These are phyloP conservation scores for Tribonema minus DNA, from an alignment of 108 stramenopile species.

Conservation along the genomic window DNA sequence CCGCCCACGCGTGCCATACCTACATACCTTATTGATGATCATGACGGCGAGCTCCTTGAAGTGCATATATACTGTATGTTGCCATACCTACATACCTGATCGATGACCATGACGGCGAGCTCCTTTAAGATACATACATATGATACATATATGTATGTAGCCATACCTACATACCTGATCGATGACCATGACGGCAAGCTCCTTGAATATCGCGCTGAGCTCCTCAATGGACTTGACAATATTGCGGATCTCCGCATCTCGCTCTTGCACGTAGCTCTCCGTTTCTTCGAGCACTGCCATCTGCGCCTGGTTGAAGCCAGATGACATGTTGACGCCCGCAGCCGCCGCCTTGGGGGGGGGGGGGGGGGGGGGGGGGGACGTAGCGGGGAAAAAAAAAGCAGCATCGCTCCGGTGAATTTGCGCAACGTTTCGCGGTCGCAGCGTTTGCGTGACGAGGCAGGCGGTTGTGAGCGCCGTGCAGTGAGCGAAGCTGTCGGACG, in stretches of 20 bases:
- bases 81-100: not conserved
- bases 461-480: too few species aligned
- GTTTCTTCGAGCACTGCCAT: constrained; percentile 55
- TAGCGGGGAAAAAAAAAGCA: too few species aligned
- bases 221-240: constrained; percentile 93
- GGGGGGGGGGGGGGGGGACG: too few species aligned
- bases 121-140: not conserved
- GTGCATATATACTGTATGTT: not conserved
- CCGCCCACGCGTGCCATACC: too few species aligned
- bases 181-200: constrained; percentile 96
- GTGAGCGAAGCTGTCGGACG: too few species aligned
- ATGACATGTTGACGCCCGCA: not conserved
- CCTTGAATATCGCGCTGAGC: constrained; percentile 93
- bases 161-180: constrained; percentile 65
- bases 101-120: not conserved
- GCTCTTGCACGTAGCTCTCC: constrained; percentile 46
- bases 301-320: constrained; percentile 62
- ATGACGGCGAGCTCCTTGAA: not conserved
- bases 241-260: constrained; percentile 62
- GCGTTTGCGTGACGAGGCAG: too few species aligned
- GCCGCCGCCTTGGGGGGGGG: too few species aligned
- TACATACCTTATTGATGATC: too few species aligned
- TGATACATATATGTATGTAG: not conserved
- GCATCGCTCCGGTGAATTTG: too few species aligned
- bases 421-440: too few species aligned